Evolutionary conservation across 768 basidiomycete species (phyloP).

Genomic region (Aureoboletus auriporus): DNA sequence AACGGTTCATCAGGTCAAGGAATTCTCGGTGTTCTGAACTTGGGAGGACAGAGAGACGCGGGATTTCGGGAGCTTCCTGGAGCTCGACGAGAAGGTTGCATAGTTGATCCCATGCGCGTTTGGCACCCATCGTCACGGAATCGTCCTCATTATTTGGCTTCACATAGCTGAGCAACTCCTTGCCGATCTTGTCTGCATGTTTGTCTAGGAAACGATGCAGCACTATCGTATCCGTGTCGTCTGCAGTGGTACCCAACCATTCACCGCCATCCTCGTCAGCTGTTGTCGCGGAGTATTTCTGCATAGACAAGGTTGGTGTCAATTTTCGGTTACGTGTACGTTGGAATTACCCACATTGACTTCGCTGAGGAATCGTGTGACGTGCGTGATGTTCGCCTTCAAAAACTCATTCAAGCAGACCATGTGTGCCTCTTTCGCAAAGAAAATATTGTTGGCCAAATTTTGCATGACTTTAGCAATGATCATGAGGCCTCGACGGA

Average conservation of each 20-base stretch:
- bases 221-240: conserved; percentile 80
- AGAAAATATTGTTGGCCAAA: conserved; percentile 90
- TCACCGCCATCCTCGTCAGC: conserved; percentile 63
- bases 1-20: conserved; percentile 62
- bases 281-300: conserved; percentile 43
- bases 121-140: conserved; percentile 55
- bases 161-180: conserved; percentile 73
- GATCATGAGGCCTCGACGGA: conserved; percentile 77
- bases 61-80: conserved; percentile 63
- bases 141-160: conserved; percentile 56
- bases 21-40: conserved; percentile 60
- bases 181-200: conserved; percentile 84
- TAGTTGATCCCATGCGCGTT: conserved; percentile 79
- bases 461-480: conserved; percentile 93
- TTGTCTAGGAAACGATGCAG: conserved; percentile 82
- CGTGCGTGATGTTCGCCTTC: conserved; percentile 60
- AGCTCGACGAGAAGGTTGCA: conserved; percentile 79
- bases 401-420: conserved; percentile 74
- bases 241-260: conserved; percentile 72
- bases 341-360: conserved; percentile 49
- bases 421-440: conserved; percentile 90
- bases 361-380: conserved; percentile 75
- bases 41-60: conserved; percentile 47
- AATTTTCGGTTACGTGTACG: background rate
- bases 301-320: background rate